Evolutionary conservation across 2,329 filamentous ascomycete species (phyloP), one percentile per base, ranked within the genome.

Genomic region (Penicillium sumatraense): DNA sequence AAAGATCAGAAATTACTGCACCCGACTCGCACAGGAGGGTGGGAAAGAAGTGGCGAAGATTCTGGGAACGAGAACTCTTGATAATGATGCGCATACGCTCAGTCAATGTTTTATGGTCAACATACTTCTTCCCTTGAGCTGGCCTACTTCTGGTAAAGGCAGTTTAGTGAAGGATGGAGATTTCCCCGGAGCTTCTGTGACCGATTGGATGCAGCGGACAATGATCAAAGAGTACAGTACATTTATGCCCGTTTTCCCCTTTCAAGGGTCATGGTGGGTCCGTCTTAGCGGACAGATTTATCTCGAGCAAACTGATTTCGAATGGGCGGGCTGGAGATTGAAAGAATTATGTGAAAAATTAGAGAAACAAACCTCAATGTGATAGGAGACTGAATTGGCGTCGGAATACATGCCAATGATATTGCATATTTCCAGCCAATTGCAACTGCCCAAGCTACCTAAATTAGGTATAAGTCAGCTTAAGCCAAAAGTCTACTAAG

Each of bases 261-360:
- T 90, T 59, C 78, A 73, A 0, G 83, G 80, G 0, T 75, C 78
- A 14, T 86, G 85, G 72, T 95, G 88, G 88, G 78, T 82, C 0
- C 78, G 91, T 53, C 67, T 93, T 38, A 91, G 88, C 63, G 89
- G 84, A 16, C 90, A 95, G 76, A 82, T 95, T 0, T 96, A 93
- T 69, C 75, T 96, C 9, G 89, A 89, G 21, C 65, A 87, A 59
- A 79, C 79, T 3, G 91, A 96, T 70, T 95, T 92, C 68, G 83
- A 86, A 67, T 89, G 83, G 81, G 84, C 60, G 1, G 60, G 58
- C 2, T 53, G 53, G 49, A 76, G 80, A 6, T 71, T 93, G 63
- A 81, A 83, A 68, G 72, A 76, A 41, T 62, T 87, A 1, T 85
- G 82, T 63, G 74, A 76, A 51, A 74, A 80, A 61, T 79, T 80